phyloP scores from a whole-genome alignment of 805 yeast species.

The Lipomyces starkeyi region DNA sequence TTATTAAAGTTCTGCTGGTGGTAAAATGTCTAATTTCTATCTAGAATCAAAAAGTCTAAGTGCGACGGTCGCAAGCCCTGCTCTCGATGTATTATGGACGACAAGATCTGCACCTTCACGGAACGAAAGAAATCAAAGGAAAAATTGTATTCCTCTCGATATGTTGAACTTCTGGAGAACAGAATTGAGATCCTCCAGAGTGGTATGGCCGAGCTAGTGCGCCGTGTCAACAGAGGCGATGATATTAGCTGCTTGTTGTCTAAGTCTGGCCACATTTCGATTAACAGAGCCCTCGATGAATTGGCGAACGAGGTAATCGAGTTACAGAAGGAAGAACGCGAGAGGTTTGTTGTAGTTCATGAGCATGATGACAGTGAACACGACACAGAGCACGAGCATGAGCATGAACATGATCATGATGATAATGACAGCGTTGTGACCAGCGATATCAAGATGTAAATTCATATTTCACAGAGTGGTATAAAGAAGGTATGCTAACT shows the following conservation, averaged over 20 bases:
- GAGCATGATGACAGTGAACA: slow-evolving; percentile 32
- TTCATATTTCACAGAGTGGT: background rate
- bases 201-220: slow-evolving; percentile 39
- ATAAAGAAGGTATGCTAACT: background rate
- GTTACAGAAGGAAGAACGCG: slow-evolving; percentile 32
- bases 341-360: slow-evolving; percentile 28
- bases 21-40: background rate
- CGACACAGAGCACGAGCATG: slow-evolving; percentile 33
- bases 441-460: slow-evolving; percentile 16
- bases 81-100: slow-evolving; percentile 58
- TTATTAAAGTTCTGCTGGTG: background rate
- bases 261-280: slow-evolving; percentile 38
- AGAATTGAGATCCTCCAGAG: slow-evolving; percentile 55
- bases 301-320: slow-evolving; percentile 31
- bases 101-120: slow-evolving; percentile 63
- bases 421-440: slow-evolving; percentile 4
- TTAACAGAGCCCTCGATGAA: slow-evolving; percentile 40
- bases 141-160: slow-evolving; percentile 58
- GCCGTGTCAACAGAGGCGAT: slow-evolving; percentile 37
- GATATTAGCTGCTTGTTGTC: slow-evolving; percentile 32
- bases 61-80: slow-evolving; percentile 59
- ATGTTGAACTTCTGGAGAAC: slow-evolving; percentile 68
- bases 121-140: slow-evolving; percentile 60
- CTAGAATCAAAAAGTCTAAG: slow-evolving; percentile 33
- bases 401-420: slow-evolving; percentile 24